phyloP scores from a whole-genome alignment of 768 basidiomycete species.

The Boletus bicolor region DNA sequence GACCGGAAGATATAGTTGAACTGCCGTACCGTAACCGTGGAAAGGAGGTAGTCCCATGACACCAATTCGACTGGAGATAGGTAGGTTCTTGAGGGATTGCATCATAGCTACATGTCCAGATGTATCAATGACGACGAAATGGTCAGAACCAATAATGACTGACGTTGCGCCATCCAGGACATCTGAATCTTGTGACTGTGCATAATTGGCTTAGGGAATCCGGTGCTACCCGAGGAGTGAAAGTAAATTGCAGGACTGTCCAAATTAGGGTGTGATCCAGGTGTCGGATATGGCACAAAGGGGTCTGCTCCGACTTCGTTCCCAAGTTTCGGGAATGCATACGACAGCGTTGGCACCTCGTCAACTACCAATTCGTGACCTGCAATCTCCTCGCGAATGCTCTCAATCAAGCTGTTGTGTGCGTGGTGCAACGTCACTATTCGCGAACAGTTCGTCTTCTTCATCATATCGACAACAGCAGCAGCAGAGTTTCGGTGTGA shows the following conservation, averaged over 20 bases:
- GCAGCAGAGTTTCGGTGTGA: conserved; percentile 16
- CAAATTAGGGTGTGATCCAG: not conserved
- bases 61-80: conserved; percentile 20
- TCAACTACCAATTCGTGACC: conserved; percentile 2
- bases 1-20: conserved; percentile 34
- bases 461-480: conserved; percentile 7
- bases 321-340: conserved; percentile 39
- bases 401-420: conserved; percentile 10
- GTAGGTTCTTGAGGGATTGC: not conserved
- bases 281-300: conserved; percentile 11
- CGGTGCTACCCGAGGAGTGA: conserved; percentile 39
- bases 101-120: not conserved
- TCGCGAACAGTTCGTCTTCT: conserved; percentile 7
- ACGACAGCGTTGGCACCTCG: conserved; percentile 16
- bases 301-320: conserved; percentile 20
- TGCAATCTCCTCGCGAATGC: not conserved
- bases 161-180: conserved; percentile 33
- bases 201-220: conserved; percentile 41
- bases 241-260: not conserved
- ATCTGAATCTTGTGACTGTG: conserved; percentile 30
- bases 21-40: conserved; percentile 34
- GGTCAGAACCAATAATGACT: conserved; percentile 1
- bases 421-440: conserved; percentile 11
- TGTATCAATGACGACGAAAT: not conserved
- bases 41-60: conserved; percentile 39